phyloP scores from a whole-genome alignment of 176 grass and related monocot genomes.

The Aechmea fasciata region DNA sequence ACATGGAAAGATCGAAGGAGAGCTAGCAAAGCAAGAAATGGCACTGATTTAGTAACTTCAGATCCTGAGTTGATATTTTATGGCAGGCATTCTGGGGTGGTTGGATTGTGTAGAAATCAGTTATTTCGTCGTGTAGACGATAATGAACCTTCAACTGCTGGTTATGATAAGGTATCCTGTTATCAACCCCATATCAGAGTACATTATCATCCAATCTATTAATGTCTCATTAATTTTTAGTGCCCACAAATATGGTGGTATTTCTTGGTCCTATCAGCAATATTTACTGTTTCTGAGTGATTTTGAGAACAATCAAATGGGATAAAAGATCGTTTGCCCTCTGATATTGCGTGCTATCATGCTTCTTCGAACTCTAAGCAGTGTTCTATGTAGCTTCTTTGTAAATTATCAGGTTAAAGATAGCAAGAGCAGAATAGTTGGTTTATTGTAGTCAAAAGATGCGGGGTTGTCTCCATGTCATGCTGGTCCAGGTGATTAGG shows the following conservation, averaged over 20 bases:
- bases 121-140: slow-evolving; percentile 26
- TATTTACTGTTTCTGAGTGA: too few species aligned
- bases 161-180: slow-evolving; percentile 70
- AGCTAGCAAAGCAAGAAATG: slow-evolving; percentile 35
- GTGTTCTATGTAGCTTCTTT: too few species aligned
- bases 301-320: too few species aligned
- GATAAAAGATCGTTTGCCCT: too few species aligned
- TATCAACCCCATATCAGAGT: neutral
- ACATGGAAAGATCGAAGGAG: slow-evolving; percentile 69
- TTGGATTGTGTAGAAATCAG: slow-evolving; percentile 52
- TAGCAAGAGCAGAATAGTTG: too few species aligned
- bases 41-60: slow-evolving; percentile 27
- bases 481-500: too few species aligned
- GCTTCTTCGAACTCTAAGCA: too few species aligned
- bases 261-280: too few species aligned
- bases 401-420: too few species aligned
- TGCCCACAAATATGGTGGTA: neutral
- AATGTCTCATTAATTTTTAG: neutral
- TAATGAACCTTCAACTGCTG: slow-evolving; percentile 51
- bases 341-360: too few species aligned
- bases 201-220: neutral
- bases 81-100: slow-evolving; percentile 81
- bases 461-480: too few species aligned
- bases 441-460: too few species aligned
- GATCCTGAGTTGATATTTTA: slow-evolving; percentile 93